Base-by-base conservation (phyloP, 2,329 filamentous ascomycete species). In the Venturia asperata region DNA sequence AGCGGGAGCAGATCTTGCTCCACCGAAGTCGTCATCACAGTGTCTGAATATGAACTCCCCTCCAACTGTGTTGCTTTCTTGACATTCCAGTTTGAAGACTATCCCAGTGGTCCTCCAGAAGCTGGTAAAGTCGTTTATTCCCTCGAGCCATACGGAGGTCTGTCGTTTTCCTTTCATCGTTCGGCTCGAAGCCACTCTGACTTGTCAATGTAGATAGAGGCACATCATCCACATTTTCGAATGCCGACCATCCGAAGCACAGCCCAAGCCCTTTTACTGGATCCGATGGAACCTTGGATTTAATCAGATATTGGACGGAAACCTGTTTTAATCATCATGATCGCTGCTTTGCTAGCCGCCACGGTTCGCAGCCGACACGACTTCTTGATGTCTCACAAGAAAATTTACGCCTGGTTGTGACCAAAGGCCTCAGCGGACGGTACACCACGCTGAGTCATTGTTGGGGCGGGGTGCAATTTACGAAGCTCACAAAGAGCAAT, bases 361-460 rank as follows among this genome's bases (percentile, higher is more conserved):
- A 5, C 17, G n/a, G n/a, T 47, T 47, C 6, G 43, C 15, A 5
- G 15, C 43, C 43, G 15, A 47, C 43, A 47, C 43, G 43, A 5
- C n/a, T 47, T 19, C 43, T 47, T 19, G 13, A 47, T 21, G 43
- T 47, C n/a, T 5, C 6, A 21, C 15, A 47, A 7, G n/a, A 47
- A 19, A 17, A 5, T 19, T 21, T 21, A 47, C 43, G 43, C 15
- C 15, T 47, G n/a, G 15, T 19, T 5, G 5, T 5, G 6, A 9
- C 13, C n/a, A 19, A 15, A 17, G 5, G 17, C 5, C 15, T 19
- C 43, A 21, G 15, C 15, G 6, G 43, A 47, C 6, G n/a, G 47
- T 65, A 65, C 37, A 21, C 43, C 9, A 55, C 64, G 10, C 42
- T 65, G n/a, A 65, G 64, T 27, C 64, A 65, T 27, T 65, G 64